A percentile compares a stretch with the other conserved stretches of the same genome.
phyloP scores from a whole-genome alignment of 176 grass and related monocot genomes.

The Triticum urartu region DNA sequence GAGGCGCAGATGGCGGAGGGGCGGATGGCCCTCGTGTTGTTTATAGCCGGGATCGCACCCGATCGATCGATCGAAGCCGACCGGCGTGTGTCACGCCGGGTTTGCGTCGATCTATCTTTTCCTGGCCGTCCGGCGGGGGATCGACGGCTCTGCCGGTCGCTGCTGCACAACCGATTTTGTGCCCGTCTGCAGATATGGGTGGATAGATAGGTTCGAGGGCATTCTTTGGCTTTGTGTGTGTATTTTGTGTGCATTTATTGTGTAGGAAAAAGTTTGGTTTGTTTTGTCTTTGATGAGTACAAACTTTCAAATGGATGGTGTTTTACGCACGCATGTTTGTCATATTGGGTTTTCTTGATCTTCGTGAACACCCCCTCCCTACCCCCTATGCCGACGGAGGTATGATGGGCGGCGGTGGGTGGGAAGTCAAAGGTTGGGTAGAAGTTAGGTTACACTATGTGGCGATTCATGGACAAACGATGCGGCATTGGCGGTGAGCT shows the following conservation, averaged over 20 bases:
- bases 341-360: too few species aligned
- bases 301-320: neutral
- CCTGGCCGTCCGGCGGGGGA: neutral
- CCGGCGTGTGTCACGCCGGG: neutral
- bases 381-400: too few species aligned
- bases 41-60: neutral
- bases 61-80: neutral
- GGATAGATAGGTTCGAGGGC: too few species aligned
- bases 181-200: neutral
- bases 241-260: neutral
- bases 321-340: neutral
- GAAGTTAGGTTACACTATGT: too few species aligned
- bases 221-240: too few species aligned
- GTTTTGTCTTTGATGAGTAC: neutral
- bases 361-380: too few species aligned
- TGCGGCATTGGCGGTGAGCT: too few species aligned
- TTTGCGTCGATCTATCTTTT: neutral
- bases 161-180: neutral
- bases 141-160: neutral
- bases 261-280: neutral
- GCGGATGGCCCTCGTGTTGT: neutral
- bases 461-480: too few species aligned
- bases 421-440: too few species aligned
- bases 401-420: too few species aligned
- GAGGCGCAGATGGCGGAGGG: neutral